phyloP scores from a whole-genome alignment of 169 alveolate species.

The Amoebophrya sp. region DNA sequence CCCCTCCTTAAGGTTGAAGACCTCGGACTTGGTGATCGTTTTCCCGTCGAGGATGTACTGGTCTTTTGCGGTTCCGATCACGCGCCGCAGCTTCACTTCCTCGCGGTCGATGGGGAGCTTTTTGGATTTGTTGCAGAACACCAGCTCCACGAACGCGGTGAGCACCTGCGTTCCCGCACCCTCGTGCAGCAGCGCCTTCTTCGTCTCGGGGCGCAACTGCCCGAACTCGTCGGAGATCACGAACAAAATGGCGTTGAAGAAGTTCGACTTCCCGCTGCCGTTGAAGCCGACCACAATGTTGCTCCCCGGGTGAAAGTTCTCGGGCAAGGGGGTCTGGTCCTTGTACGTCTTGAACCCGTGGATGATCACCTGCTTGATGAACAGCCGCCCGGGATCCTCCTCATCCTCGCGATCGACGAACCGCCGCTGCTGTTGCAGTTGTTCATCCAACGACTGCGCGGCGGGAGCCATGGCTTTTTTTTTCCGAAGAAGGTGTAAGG shows the following conservation, averaged over 20 bases:
- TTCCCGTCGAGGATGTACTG: not conserved
- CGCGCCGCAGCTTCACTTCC: conserved; percentile 37
- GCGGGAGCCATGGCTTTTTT: no score
- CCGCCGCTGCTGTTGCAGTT: no score
- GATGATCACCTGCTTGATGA: conserved; percentile 43
- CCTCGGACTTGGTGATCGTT: not conserved
- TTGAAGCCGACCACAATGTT: conserved; percentile 38
- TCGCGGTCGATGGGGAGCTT: conserved; percentile 30
- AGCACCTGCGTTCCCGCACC: not conserved
- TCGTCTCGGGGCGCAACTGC: not conserved
- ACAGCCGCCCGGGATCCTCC: not conserved
- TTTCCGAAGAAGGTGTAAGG: no score
- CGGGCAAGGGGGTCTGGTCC: conserved; percentile 38
- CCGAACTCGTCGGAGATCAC: not conserved
- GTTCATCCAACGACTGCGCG: no score
- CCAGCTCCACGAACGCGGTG: conserved; percentile 44
- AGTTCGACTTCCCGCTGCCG: conserved; percentile 13
- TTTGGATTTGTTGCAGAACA: not conserved
- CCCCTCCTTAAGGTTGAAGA: not conserved
- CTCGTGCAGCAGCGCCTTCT: not conserved
- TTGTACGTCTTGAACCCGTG: conserved; percentile 55
- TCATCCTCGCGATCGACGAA: not conserved
- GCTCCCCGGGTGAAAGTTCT: conserved; percentile 47
- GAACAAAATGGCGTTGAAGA: not conserved
- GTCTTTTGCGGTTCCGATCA: not conserved